Conservation (phyloP, 768 basidiomycete genomes). For the Russula sp. region DNA sequence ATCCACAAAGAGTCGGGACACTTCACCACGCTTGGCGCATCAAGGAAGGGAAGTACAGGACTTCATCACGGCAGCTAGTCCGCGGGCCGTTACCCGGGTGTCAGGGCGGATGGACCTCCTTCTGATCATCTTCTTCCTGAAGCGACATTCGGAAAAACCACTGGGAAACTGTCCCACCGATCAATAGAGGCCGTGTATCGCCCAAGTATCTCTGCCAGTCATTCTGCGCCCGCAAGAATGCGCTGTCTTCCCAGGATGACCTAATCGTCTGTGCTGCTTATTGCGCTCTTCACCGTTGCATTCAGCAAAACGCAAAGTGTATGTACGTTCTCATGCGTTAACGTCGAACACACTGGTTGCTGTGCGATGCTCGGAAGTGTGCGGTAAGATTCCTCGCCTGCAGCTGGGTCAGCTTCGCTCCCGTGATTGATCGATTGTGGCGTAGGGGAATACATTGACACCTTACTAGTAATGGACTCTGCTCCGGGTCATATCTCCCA, state of each 20-base stretch:
- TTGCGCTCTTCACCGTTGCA: neutral
- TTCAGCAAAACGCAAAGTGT: neutral
- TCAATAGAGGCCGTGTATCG: constrained; percentile 3
- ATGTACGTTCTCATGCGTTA: neutral
- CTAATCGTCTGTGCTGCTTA: neutral
- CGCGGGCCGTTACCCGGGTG: constrained; percentile 8
- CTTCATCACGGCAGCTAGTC: neutral
- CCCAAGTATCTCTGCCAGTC: neutral
- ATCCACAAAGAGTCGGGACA: neutral
- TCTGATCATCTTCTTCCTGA: constrained; percentile 5
- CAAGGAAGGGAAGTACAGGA: neutral
- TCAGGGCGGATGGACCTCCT: constrained; percentile 8
- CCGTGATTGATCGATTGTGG: constrained; percentile 17
- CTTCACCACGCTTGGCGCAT: constrained; percentile 1
- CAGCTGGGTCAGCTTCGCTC: neutral
- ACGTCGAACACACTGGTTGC: neutral
- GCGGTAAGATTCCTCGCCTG: neutral
- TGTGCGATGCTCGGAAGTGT: neutral
- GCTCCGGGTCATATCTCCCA: neutral
- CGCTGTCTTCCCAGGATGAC: neutral
- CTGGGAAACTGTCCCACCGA: constrained; percentile 11
- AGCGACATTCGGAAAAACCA: constrained; percentile 8
- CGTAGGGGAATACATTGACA: neutral
- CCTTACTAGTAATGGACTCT: neutral
- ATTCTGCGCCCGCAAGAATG: neutral